phyloP scores from a whole-genome alignment of 441 rosid species.

The Pelargonium myrrhifolium region DNA sequence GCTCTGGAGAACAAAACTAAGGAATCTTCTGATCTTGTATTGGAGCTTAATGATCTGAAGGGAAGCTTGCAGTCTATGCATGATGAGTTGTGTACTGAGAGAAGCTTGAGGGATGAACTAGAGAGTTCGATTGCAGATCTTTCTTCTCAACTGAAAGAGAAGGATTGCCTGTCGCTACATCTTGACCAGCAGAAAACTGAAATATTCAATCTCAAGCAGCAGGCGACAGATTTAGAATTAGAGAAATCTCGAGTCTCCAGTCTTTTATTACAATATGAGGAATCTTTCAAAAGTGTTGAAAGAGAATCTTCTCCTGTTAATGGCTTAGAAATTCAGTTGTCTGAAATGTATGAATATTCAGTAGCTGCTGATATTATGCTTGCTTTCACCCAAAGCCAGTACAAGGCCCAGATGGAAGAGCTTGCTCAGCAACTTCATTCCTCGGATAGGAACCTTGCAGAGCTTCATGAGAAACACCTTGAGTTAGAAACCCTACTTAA shows the following conservation, averaged over 20 bases:
- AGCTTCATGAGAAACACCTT: constrained; percentile 46
- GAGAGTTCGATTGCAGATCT: constrained; percentile 45
- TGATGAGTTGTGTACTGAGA: constrained; percentile 49
- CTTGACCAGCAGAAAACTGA: constrained; percentile 52
- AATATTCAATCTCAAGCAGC: constrained; percentile 48
- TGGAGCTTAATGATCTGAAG: constrained; percentile 44
- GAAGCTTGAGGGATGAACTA: constrained; percentile 41
- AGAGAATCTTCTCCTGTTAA: constrained; percentile 38
- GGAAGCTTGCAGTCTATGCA: constrained; percentile 35
- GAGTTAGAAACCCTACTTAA: constrained; percentile 44
- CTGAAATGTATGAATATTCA: constrained; percentile 48
- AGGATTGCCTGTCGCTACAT: constrained; percentile 43
- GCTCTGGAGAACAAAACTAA: constrained; percentile 50
- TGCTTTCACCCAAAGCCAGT: constrained; percentile 47
- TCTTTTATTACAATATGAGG: constrained; percentile 43
- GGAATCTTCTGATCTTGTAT: constrained; percentile 39
- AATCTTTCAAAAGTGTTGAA: constrained; percentile 34
- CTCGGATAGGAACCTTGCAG: constrained; percentile 36
- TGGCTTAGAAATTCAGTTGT: constrained; percentile 53
- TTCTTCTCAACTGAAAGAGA: constrained; percentile 50
- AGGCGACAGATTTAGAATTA: constrained; percentile 49
- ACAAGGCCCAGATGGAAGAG: constrained; percentile 40
- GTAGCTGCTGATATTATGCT: constrained; percentile 51
- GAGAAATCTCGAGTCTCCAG: constrained; percentile 45
- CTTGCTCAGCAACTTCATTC: constrained; percentile 41